These are phyloP conservation scores for Clavariopsis aquatica DNA, from an alignment of 495 filamentous ascomycete species.

Conservation along the genomic window DNA sequence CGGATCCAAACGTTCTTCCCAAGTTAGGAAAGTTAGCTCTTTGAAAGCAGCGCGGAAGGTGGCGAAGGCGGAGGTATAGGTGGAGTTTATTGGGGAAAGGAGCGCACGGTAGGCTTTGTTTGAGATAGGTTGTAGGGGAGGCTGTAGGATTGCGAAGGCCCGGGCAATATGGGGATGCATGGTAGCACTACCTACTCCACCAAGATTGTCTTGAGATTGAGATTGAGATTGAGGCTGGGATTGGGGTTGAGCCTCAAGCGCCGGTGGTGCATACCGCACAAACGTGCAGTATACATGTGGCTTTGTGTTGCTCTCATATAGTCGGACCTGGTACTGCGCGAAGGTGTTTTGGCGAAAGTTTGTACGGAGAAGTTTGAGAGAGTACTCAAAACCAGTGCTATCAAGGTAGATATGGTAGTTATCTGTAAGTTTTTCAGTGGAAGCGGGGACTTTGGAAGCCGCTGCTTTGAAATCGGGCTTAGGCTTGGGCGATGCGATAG, in stretches of 20 bases:
- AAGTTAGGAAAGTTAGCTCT: constrained; percentile 39
- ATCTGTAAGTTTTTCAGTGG: constrained; percentile 39
- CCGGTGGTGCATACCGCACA: constrained; percentile 32
- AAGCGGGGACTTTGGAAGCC: neutral
- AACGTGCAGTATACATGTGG: constrained; percentile 51
- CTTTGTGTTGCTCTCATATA: constrained; percentile 53
- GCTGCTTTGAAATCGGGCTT: neutral
- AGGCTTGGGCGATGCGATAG: neutral
- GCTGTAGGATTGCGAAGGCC: neutral
- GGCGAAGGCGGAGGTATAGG: constrained; percentile 36
- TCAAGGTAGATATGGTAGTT: constrained; percentile 55
- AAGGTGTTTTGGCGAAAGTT: constrained; percentile 46
- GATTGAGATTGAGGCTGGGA: neutral
- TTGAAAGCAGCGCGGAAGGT: constrained; percentile 41
- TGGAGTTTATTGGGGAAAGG: constrained; percentile 31
- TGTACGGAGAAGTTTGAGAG: constrained; percentile 50
- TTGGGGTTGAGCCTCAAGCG: no score
- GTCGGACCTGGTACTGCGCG: constrained; percentile 47
- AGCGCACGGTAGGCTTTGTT: constrained; percentile 30
- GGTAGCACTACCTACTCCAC: neutral
- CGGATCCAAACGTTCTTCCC: constrained; percentile 39
- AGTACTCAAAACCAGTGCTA: constrained; percentile 52
- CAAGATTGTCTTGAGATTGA: neutral
- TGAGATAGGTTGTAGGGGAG: neutral
- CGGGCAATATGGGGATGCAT: neutral